phyloP scores from a whole-genome alignment of 2,329 filamentous ascomycete genomes.

The Exophiala calicioides region DNA sequence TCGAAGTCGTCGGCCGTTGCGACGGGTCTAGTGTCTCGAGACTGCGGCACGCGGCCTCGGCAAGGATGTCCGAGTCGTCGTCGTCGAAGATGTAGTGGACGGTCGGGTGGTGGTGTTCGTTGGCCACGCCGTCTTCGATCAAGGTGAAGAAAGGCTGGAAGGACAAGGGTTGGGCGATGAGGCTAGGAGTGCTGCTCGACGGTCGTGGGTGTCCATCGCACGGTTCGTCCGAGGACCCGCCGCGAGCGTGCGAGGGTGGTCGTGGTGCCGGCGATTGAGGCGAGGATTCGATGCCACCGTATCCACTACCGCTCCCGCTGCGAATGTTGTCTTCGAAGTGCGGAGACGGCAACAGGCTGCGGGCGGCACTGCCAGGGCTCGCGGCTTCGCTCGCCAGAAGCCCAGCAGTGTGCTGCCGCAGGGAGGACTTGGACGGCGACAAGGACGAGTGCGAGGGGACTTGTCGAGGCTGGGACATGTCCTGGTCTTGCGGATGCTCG shows the following conservation, averaged over 20 bases:
- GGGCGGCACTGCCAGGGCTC: too few relatives aligned
- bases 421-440: constrained; percentile 31
- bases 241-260: too few relatives aligned
- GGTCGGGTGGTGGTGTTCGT: constrained; percentile 76
- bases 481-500: background rate
- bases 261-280: constrained; percentile 11
- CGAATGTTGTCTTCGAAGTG: constrained; percentile 30
- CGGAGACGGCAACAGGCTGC: constrained; percentile 26
- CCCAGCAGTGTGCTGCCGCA: constrained; percentile 25
- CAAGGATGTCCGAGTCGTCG: constrained; percentile 78
- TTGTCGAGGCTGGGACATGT: constrained; percentile 28
- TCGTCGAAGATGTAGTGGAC: constrained; percentile 93
- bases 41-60: constrained; percentile 61
- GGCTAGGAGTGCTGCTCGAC: too few relatives aligned
- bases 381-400: too few relatives aligned
- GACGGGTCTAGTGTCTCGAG: constrained; percentile 42
- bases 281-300: constrained; percentile 21
- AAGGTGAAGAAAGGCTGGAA: constrained; percentile 86
- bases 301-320: too few relatives aligned
- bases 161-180: constrained; percentile 32
- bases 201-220: too few relatives aligned
- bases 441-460: constrained; percentile 24
- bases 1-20: constrained; percentile 27
- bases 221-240: too few relatives aligned
- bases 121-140: constrained; percentile 71